Percentiles rank a stretch among this genome's conserved stretches.
phyloP scores from a whole-genome alignment of 2,329 filamentous ascomycete genomes.

The Sclerotinia sclerotiorum region DNA sequence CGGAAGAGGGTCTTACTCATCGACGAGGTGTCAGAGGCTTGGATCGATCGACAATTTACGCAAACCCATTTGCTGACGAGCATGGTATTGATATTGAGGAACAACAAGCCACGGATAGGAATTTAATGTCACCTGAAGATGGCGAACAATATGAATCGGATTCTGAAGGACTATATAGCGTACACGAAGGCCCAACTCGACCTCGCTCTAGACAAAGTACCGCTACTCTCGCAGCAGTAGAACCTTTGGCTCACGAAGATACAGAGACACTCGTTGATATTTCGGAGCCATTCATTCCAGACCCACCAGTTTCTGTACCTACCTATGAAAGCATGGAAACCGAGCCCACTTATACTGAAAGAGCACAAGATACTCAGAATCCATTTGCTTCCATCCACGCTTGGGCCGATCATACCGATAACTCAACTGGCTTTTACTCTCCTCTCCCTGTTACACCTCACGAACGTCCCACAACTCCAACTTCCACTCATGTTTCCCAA shows the following conservation, averaged over 20 bases:
- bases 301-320: conserved; percentile 35
- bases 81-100: conserved; percentile 46
- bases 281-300: conserved; percentile 33
- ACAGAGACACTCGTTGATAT: conserved; percentile 37
- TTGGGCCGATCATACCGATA: conserved; percentile 52
- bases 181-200: conserved; percentile 27
- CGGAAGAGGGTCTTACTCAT: conserved; percentile 45
- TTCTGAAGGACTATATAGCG: conserved; percentile 47
- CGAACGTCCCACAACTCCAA: conserved; percentile 38
- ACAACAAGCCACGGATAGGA: conserved; percentile 44
- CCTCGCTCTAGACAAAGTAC: conserved; percentile 28
- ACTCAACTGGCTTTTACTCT: conserved; percentile 55
- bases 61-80: conserved; percentile 56
- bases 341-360: conserved; percentile 47
- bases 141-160: conserved; percentile 55
- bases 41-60: conserved; percentile 47
- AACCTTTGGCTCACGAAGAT: conserved; percentile 8
- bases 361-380: conserved; percentile 51
- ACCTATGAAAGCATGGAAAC: conserved; percentile 30
- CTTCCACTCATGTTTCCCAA: conserved; percentile 25
- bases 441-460: conserved; percentile 52
- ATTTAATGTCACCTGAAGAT: conserved; percentile 26
- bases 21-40: conserved; percentile 51
- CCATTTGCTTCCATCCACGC: conserved; percentile 63
- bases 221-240: conserved; percentile 28